Base-by-base conservation (phyloP, 352 stramenopile species). In the Globisporangium spiculum region DNA sequence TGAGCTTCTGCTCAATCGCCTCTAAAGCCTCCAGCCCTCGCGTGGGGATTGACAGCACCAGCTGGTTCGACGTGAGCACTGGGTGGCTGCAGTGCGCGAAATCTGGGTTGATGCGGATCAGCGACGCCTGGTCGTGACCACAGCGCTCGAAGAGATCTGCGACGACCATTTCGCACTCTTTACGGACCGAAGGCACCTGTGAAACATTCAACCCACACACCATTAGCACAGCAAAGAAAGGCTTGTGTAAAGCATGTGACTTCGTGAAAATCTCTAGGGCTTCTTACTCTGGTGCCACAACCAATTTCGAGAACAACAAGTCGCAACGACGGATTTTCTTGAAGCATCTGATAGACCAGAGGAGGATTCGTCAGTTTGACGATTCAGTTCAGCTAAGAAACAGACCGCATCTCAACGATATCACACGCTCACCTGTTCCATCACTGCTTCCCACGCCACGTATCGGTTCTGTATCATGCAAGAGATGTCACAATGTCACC, bases 271-370 rank as follows among this genome's bases (percentile, higher is more conserved):
- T 26, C 2, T 20, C 6, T 27, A 6, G 22, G 16, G 41, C 27
- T 32, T 68, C 76, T 55, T 77, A 93, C 85, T 63, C 83, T 75
- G 26, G 77, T 89, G 62, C 88, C 88, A 58, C 88, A 96, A 46
- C 88, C 88, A 27, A 96, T 96, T 63, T 96, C 88, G 22, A 96
- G 75, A 24, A 96, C 83, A 7, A 94, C 86, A 3, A 96, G 71
- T 14, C 78, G 81, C 24, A 90, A 63, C 1, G 69, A 72, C 18
- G 83, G 75, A 60, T 94, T 68, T 8, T 90, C 72, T 41, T 92
- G 58, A 16, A 96, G 74, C 75, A 93, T 89, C 88, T 96, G 32
- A 22, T 1, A 60, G 34, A 20, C 9, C 6, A 24, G 24, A 22
- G 44, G 8, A 46, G 3, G 38, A 46, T n/a, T 44, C 12, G 44